Percentiles rank a stretch among this genome's conserved stretches.
Evolutionary conservation across 441 rosid genomes (phyloP).

Genomic region (Euphorbia schlechtendalii): DNA sequence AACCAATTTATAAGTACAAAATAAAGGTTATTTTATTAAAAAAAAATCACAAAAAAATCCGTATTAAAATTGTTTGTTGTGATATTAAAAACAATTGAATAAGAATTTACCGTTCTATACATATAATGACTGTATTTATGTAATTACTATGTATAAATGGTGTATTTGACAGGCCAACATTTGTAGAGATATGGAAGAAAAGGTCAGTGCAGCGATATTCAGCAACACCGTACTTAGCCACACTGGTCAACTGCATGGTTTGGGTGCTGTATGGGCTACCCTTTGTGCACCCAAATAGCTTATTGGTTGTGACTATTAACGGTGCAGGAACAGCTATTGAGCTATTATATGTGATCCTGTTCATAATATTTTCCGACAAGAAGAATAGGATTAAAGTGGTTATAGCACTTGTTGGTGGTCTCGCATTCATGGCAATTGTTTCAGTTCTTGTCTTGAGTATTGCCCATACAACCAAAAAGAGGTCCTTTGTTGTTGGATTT

Average conservation of each 20-base stretch:
- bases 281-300: slow-evolving; percentile 60
- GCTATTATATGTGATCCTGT: slow-evolving; percentile 41
- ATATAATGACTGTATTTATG: no score
- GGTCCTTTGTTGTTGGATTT: slow-evolving; percentile 55
- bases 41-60: no score
- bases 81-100: no score
- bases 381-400: slow-evolving; percentile 31
- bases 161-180: slow-evolving; percentile 72
- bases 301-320: slow-evolving; percentile 65
- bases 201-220: slow-evolving; percentile 90
- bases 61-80: no score
- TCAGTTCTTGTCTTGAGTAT: slow-evolving; percentile 33
- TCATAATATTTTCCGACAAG: slow-evolving; percentile 38
- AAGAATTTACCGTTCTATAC: no score
- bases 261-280: slow-evolving; percentile 89
- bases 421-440: slow-evolving; percentile 31
- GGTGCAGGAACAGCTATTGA: slow-evolving; percentile 57
- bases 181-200: slow-evolving; percentile 48
- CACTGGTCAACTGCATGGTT: slow-evolving; percentile 64
- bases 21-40: no score
- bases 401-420: slow-evolving; percentile 28
- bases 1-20: no score
- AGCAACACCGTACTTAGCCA: slow-evolving; percentile 63
- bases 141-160: no score
- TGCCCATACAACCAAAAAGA: slow-evolving; percentile 36